A percentile compares a stretch with the other conserved stretches of the same genome.
Conservation (phyloP, 345 rosid species). For the Ceriops tagal region DNA sequence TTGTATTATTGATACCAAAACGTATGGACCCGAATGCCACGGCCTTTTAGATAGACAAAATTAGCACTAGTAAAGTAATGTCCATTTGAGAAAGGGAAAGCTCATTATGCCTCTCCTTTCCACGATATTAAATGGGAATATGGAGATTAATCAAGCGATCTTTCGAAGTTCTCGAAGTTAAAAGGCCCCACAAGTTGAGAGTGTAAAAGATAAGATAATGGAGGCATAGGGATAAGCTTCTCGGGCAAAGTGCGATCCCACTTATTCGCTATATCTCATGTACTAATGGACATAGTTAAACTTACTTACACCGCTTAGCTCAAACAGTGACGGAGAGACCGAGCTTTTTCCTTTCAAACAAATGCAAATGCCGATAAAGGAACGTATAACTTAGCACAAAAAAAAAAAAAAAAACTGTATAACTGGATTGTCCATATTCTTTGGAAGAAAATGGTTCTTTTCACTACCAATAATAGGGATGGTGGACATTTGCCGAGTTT, state of each 20-base stretch:
- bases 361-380: not conserved
- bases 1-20: slow-evolving; percentile 48
- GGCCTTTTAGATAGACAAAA: slow-evolving; percentile 1
- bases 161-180: slow-evolving; percentile 37
- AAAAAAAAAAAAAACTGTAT: too few relatives aligned
- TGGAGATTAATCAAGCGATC: slow-evolving; percentile 32
- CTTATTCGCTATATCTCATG: slow-evolving; percentile 14
- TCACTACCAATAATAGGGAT: not conserved
- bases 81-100: too few relatives aligned
- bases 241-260: slow-evolving; percentile 55
- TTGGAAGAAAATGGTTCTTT: not conserved
- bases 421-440: not conserved
- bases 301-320: not conserved
- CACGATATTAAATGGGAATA: slow-evolving; percentile 9
- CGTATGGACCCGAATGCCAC: slow-evolving; percentile 52
- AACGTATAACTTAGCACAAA: too few relatives aligned
- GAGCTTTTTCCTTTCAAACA: not conserved
- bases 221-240: slow-evolving; percentile 56
- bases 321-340: not conserved
- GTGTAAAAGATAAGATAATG: slow-evolving; percentile 52
- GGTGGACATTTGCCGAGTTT: not conserved
- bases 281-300: slow-evolving; percentile 32
- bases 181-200: slow-evolving; percentile 63
- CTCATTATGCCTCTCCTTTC: not conserved
- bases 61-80: not conserved